These are phyloP conservation scores for Paecilomyces fulvus DNA, from an alignment of 2,329 filamentous ascomycete species.

Conservation along the genomic window DNA sequence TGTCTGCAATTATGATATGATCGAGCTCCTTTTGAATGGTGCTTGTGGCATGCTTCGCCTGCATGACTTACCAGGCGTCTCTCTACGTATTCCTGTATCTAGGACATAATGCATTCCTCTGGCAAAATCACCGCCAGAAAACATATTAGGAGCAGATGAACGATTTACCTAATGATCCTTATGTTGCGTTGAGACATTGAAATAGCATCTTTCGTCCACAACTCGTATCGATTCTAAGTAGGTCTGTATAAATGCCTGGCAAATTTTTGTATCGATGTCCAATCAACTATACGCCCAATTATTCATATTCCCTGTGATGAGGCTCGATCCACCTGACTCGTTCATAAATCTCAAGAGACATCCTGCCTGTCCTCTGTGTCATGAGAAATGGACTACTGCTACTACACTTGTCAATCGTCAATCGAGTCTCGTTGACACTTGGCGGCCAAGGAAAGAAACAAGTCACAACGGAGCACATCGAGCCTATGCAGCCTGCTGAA, in stretches of 20 bases:
- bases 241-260: not conserved
- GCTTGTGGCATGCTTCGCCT: not conserved
- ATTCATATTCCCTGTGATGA: not conserved
- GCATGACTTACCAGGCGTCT: not conserved
- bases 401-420: too few species aligned
- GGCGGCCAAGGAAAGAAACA: too few species aligned
- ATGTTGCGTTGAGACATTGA: not conserved
- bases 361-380: too few species aligned
- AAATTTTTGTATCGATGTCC: not conserved
- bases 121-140: not conserved
- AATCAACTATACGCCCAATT: not conserved
- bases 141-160: not conserved
- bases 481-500: too few species aligned
- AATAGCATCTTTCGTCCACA: not conserved
- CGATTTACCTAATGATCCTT: not conserved
- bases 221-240: not conserved
- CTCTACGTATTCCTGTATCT: not conserved
- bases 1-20: not conserved
- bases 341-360: not conserved
- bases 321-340: not conserved
- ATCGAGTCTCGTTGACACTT: too few species aligned
- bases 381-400: too few species aligned
- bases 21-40: not conserved
- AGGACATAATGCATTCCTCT: not conserved
- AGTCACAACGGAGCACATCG: too few species aligned